Base-by-base conservation (phyloP, 192 early-diverging fungal species). In the Coemansia sp. region DNA sequence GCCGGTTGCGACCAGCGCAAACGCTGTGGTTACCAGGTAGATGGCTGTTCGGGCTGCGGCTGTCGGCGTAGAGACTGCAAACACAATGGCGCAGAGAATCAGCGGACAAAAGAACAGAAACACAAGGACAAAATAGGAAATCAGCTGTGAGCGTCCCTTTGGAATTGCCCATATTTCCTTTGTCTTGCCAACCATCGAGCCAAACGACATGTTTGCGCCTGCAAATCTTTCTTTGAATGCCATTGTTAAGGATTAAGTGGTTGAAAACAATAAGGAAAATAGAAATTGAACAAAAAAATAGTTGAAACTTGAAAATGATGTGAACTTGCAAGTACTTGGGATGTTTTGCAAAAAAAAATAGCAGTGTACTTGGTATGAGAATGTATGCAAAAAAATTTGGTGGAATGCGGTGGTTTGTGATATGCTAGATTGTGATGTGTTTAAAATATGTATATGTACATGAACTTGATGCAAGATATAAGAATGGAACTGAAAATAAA, bases 1-100 rank as follows among this genome's bases (percentile, higher is more conserved):
- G 12, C 67, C 68, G 22, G 67, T 68, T 34, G 64, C 61, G n/a
- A 57, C 48, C 32, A 80, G 66, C 3, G 77, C 61, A 34, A 74
- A 45, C 0, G 59, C 36, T 20, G 73, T 32, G 5, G 68, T 71
- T 5, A 61, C 58, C 48, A 80, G 51, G 22, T 74, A 80, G 16
- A 80, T 61, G 2, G 77, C 77, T 0, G 69, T 57, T 25, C 70
- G 70, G 38, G 64, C 72, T 7, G 56, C 61, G 5, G 50, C 25
- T 1, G 68, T 51, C 0, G 77, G 71, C 0, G 22, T 60, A 1
- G 77, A 73, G 40, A 80, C 70, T 11, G 68, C 57, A 56, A 80
- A 51, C 7, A 72, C 72, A 28, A 80, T 63, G 0, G 64, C 77
- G 5, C 67, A 61, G 54, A 80, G 70, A 33, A 80, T 71, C 18